phyloP scores from a whole-genome alignment of 331 rosid genomes.

The Acacia pycnantha region DNA sequence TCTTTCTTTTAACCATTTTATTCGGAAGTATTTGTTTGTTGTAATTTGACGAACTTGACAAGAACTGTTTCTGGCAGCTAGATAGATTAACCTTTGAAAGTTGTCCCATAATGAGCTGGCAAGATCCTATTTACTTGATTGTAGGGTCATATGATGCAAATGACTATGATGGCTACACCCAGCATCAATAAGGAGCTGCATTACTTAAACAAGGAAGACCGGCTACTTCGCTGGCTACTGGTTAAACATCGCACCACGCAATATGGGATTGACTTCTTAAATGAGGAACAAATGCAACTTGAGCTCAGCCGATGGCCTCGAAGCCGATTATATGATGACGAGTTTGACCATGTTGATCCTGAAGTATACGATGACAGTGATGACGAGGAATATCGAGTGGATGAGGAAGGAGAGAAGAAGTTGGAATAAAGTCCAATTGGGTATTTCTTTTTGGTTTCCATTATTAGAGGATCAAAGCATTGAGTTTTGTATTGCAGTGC shows the following conservation, averaged over 20 bases:
- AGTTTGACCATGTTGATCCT: neutral
- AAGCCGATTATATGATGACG: slow-evolving; percentile 26
- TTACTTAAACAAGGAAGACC: slow-evolving; percentile 92
- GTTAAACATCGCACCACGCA: slow-evolving; percentile 64
- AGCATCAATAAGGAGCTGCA: slow-evolving; percentile 91
- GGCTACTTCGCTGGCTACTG: slow-evolving; percentile 81
- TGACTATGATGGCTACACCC: slow-evolving; percentile 95
- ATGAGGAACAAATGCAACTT: slow-evolving; percentile 39
- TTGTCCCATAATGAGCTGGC: neutral
- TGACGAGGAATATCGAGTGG: slow-evolving; percentile 41
- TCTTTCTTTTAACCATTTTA: neutral
- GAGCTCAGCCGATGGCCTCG: slow-evolving; percentile 32
- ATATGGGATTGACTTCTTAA: slow-evolving; percentile 48
- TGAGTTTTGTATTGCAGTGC: neutral
- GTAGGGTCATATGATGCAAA: slow-evolving; percentile 84
- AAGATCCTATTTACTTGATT: slow-evolving; percentile 7
- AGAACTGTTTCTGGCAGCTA: neutral
- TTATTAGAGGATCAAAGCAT: slow-evolving; percentile 7
- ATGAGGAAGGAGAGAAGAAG: slow-evolving; percentile 36
- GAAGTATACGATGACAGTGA: slow-evolving; percentile 29
- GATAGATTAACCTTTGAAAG: neutral
- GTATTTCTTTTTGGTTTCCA: slow-evolving; percentile 10
- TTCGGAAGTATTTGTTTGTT: neutral
- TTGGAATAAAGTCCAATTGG: neutral
- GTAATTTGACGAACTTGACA: neutral